Evolutionary conservation across 805 yeast species (phyloP).

Genomic region (Ogataea haglerorum): DNA sequence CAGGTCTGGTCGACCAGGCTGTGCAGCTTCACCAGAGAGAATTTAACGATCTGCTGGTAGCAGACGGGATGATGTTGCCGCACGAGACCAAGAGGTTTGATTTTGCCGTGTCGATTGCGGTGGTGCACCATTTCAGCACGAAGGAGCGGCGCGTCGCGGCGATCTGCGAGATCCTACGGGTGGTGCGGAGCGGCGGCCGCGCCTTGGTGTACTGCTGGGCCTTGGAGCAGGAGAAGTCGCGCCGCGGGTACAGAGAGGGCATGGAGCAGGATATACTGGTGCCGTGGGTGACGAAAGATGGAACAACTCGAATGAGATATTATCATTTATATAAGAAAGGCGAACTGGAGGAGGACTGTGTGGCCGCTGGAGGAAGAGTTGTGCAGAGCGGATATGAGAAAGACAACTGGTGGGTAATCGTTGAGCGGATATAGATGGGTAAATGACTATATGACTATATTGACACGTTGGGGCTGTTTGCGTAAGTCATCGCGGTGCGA

Average conservation of each 20-base stretch:
- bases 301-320: constrained; percentile 69
- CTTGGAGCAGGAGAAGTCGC: constrained; percentile 78
- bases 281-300: constrained; percentile 75
- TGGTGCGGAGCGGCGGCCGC: constrained; percentile 55
- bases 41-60: constrained; percentile 55
- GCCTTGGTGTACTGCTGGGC: constrained; percentile 96
- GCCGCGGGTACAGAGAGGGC: constrained; percentile 89
- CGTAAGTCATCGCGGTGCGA: constrained; percentile 44
- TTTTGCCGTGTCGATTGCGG: constrained; percentile 94
- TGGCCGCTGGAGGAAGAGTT: constrained; percentile 65
- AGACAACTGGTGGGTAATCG: constrained; percentile 90
- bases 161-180: constrained; percentile 59
- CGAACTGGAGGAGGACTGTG: constrained; percentile 71
- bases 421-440: constrained; percentile 30
- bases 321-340: constrained; percentile 86
- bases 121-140: constrained; percentile 92
- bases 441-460: constrained; percentile 4
- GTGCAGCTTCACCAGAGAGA: constrained; percentile 33
- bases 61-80: constrained; percentile 75
- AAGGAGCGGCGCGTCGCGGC: constrained; percentile 75
- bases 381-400: constrained; percentile 79
- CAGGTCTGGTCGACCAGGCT: constrained; percentile 67
- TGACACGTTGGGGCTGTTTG: constrained; percentile 19
- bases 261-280: constrained; percentile 92
- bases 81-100: constrained; percentile 49